Base-by-base conservation (phyloP, 495 filamentous ascomycete species). In the Patellaria atrata region DNA sequence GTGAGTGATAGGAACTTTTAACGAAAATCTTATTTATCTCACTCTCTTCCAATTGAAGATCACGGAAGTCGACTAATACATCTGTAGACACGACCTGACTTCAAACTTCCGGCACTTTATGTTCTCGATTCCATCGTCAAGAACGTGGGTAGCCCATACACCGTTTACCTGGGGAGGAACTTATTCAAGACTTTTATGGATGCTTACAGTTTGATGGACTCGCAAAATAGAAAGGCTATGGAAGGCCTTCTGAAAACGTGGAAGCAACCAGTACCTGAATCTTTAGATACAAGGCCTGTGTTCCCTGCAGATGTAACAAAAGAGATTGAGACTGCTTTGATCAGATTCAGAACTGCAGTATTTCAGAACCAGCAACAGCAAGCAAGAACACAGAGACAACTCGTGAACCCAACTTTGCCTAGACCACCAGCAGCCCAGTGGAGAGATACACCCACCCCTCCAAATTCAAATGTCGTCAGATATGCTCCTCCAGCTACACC, bases 241-340 rank as follows among this genome's bases (percentile, higher is more conserved):
- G 87, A 96, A 40, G 85, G 91, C 57, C 86, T 97, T 80, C 68
- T 96, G 32, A 86, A 82, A 60, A 97, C 89, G 0, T 97, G 89
- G 89, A 97, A 94, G 55, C 80, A 92, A 53, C 82, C 91, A 12
- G 82, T 94, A 3, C 82, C 86, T 0, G 89, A 86, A 13, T 93
- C 89, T 9, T 66, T 87, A 35, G 84, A 91, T 47, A 71, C 73
- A 2, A 68, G 79, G 43, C 87, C 89, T 2, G 87, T 97, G 33
- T 97, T 97, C 54, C 72, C 82, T 11, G 62, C 68, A 9, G 84
- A 94, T 16, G 67, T 79, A 26, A 91, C 83, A 23, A 70, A 81
- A 23, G 77, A 79, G 34, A 96, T 97, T 45, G 89, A 97, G 53
- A 92, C 78, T 60, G 83, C 86, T 11, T 63, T 97, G 38, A 83